Conservation (phyloP, 106 monocot genomes). For the Phalaenopsis equestris region DNA sequence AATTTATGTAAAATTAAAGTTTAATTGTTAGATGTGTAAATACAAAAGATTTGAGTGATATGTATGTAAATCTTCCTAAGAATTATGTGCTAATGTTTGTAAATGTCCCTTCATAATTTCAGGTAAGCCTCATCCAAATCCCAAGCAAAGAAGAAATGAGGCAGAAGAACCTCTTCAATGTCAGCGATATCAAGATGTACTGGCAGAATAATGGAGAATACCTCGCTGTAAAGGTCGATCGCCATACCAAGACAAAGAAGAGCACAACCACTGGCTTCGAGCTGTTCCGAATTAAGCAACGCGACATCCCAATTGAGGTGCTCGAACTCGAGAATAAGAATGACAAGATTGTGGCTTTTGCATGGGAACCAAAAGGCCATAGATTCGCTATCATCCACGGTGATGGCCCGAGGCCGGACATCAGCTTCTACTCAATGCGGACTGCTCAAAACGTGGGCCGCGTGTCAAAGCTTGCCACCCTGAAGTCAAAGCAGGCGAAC, state of each 20-base stretch:
- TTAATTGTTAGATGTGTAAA: no score
- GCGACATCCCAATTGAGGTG: conserved; percentile 91
- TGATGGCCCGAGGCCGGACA: conserved; percentile 66
- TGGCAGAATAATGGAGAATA: conserved; percentile 97
- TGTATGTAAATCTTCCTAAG: no score
- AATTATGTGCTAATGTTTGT: no score
- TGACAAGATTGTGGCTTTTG: conserved; percentile 91
- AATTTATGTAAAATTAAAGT: no score
- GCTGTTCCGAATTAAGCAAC: conserved; percentile 87
- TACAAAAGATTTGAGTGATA: no score
- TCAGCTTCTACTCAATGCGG: conserved; percentile 86
- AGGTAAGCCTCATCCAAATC: conserved; percentile 90
- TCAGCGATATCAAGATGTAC: conserved; percentile 92
- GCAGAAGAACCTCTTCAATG: conserved; percentile 88
- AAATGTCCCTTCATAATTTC: neutral
- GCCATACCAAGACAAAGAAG: conserved; percentile 93
- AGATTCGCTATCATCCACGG: conserved; percentile 91
- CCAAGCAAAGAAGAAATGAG: conserved; percentile 89
- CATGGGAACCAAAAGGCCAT: conserved; percentile 95
- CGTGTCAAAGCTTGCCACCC: conserved; percentile 80
- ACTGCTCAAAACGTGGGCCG: conserved; percentile 53
- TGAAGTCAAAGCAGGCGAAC: conserved; percentile 88
- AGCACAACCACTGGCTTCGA: conserved; percentile 91
- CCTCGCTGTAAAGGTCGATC: conserved; percentile 84
- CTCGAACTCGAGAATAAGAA: conserved; percentile 91